A percentile compares a stretch with the other conserved stretches of the same genome.
Conservation (phyloP, 495 filamentous ascomycete genomes). For the Glonium stellatum region DNA sequence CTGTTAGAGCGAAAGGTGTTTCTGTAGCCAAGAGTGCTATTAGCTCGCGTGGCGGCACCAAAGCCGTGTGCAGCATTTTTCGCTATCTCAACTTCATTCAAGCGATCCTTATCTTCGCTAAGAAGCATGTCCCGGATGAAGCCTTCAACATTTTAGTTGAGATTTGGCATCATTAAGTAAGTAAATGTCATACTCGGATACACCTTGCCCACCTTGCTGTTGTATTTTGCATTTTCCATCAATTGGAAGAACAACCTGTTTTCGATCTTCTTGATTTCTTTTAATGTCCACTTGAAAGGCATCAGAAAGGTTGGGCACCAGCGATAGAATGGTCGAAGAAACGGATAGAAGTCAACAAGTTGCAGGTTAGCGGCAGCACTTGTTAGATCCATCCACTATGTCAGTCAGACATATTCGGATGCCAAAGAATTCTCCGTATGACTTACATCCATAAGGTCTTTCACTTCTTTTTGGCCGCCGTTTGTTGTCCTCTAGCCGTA, state of each 20-base stretch:
- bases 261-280: neutral
- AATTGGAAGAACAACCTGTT: neutral
- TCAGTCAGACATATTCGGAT: neutral
- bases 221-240: neutral
- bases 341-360: neutral
- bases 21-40: neutral
- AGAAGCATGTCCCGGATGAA: conserved; percentile 5
- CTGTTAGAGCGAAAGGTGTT: neutral
- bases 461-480: neutral
- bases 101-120: conserved; percentile 1
- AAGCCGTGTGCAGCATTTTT: conserved; percentile 5
- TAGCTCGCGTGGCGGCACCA: neutral
- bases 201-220: neutral
- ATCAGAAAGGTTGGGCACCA: neutral
- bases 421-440: neutral
- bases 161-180: neutral
- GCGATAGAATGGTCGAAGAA: conserved; percentile 1
- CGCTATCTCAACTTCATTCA: conserved; percentile 1
- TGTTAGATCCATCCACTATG: conserved; percentile 5
- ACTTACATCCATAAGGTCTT: conserved; percentile 4
- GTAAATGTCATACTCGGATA: neutral
- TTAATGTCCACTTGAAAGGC: neutral
- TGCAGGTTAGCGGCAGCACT: neutral
- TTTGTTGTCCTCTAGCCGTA: conserved; percentile 2
- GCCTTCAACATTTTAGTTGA: neutral